Percentiles rank a stretch among this genome's conserved stretches.
phyloP scores from a whole-genome alignment of 2,329 filamentous ascomycete genomes.

The Fusarium oxysporum region DNA sequence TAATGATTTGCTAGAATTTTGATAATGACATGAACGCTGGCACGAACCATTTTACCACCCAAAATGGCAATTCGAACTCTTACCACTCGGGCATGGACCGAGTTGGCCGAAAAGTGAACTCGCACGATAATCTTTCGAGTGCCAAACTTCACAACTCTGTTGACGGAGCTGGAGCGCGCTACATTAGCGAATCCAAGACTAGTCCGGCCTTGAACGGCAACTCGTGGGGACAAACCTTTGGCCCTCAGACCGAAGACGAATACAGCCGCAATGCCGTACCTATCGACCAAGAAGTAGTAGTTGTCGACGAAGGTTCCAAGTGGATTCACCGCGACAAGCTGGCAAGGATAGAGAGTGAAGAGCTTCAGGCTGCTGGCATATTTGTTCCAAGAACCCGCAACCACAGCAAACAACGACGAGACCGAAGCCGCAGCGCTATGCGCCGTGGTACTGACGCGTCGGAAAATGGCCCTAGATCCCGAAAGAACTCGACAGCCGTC shows the following conservation, averaged over 20 bases:
- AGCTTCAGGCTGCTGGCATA: constrained; percentile 83
- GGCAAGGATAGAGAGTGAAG: constrained; percentile 82
- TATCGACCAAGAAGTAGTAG: constrained; percentile 49
- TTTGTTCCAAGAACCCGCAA: constrained; percentile 66
- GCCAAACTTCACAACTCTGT: constrained; percentile 39
- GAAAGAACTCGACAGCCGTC: constrained; percentile 60
- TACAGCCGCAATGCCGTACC: constrained; percentile 44
- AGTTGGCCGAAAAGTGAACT: constrained; percentile 52
- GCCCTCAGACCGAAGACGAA: constrained; percentile 41
- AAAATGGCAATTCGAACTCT: constrained; percentile 45
- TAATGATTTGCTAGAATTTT: constrained; percentile 35
- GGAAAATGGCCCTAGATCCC: constrained; percentile 49
- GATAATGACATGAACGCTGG: constrained; percentile 34
- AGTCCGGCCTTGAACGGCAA: constrained; percentile 40
- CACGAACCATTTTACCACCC: constrained; percentile 23
- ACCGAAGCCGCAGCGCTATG: constrained; percentile 52
- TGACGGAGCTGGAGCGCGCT: constrained; percentile 41
- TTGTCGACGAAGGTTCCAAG: constrained; percentile 71
- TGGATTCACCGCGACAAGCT: constrained; percentile 91
- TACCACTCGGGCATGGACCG: constrained; percentile 45
- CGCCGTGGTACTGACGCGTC: constrained; percentile 49
- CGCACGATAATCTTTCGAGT: constrained; percentile 49
- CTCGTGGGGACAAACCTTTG: constrained; percentile 27
- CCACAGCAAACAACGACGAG: constrained; percentile 60
- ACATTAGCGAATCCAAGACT: constrained; percentile 41